Evolutionary conservation across 169 alveolate species (phyloP).

Genomic region (Theileria parva): DNA sequence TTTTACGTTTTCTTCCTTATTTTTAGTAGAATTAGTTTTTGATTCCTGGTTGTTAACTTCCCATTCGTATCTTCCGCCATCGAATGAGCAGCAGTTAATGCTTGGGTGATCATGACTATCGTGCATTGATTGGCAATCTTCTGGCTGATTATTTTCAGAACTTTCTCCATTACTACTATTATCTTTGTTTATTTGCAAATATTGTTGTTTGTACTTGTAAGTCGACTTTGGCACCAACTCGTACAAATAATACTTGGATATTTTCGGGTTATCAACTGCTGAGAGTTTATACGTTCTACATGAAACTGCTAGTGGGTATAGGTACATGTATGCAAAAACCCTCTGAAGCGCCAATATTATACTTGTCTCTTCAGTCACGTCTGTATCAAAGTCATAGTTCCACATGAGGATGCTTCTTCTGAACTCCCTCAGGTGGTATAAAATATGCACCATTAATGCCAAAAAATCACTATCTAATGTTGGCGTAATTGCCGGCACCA

Average conservation of each 20-base stretch:
- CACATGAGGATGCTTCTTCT: slow-evolving; percentile 74
- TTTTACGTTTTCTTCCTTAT: background rate
- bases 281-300: slow-evolving; percentile 64
- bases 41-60: slow-evolving; percentile 1
- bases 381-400: slow-evolving; percentile 52
- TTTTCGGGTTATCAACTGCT: slow-evolving; percentile 26
- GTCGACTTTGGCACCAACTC: slow-evolving; percentile 56
- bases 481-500: slow-evolving; percentile 73
- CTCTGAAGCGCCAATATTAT: slow-evolving; percentile 81
- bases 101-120: background rate
- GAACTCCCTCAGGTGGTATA: slow-evolving; percentile 81
- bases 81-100: slow-evolving; percentile 47
- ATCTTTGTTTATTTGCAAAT: background rate
- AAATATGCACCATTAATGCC: slow-evolving; percentile 69
- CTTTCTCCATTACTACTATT: background rate
- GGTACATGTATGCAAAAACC: slow-evolving; percentile 83
- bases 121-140: background rate
- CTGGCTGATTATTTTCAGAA: background rate
- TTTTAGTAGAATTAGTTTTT: background rate
- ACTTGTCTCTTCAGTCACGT: slow-evolving; percentile 47
- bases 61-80: slow-evolving; percentile 68
- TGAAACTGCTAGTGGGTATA: slow-evolving; percentile 81
- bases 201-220: slow-evolving; percentile 9
- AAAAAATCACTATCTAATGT: slow-evolving; percentile 72
- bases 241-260: slow-evolving; percentile 55